phyloP scores from a whole-genome alignment of 2,329 filamentous ascomycete genomes.

The Colletotrichum karsti region DNA sequence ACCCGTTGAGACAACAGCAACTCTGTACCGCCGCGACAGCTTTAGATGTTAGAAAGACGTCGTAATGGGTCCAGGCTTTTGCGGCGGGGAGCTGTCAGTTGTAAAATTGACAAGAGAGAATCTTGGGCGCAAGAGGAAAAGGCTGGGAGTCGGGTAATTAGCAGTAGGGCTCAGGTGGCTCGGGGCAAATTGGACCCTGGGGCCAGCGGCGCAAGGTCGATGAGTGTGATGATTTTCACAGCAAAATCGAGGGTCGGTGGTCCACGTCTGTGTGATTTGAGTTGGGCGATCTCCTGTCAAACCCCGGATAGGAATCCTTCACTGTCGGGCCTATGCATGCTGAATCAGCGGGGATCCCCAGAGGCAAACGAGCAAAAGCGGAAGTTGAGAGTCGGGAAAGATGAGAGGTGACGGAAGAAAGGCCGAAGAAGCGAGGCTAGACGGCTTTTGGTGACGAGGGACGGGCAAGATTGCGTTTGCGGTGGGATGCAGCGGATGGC shows the following conservation, averaged over 20 bases:
- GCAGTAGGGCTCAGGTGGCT: conserved; percentile 18
- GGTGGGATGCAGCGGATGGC: neutral
- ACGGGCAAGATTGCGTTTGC: conserved; percentile 12
- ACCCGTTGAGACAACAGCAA: no score
- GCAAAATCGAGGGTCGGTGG: neutral
- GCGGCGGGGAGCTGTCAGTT: neutral
- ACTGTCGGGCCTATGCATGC: conserved; percentile 4
- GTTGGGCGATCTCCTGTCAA: neutral
- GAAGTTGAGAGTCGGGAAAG: neutral
- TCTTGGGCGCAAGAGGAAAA: conserved; percentile 3
- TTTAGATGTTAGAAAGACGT: neutral
- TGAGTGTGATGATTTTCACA: neutral
- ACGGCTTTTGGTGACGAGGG: neutral
- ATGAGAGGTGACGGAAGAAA: conserved; percentile 8
- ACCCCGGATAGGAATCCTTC: neutral
- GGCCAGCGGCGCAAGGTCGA: neutral
- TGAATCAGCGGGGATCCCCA: neutral
- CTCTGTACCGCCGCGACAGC: neutral
- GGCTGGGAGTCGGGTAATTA: conserved; percentile 14
- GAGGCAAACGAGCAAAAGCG: neutral
- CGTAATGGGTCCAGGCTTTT: neutral
- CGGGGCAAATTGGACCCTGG: conserved; percentile 2
- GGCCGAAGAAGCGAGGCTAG: conserved; percentile 7
- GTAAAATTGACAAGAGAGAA: conserved; percentile 5
- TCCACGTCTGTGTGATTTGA: neutral